A percentile compares a stretch with the other conserved stretches of the same genome.
phyloP scores from a whole-genome alignment of 768 basidiomycete species.

The Leccinum aurantiacum region DNA sequence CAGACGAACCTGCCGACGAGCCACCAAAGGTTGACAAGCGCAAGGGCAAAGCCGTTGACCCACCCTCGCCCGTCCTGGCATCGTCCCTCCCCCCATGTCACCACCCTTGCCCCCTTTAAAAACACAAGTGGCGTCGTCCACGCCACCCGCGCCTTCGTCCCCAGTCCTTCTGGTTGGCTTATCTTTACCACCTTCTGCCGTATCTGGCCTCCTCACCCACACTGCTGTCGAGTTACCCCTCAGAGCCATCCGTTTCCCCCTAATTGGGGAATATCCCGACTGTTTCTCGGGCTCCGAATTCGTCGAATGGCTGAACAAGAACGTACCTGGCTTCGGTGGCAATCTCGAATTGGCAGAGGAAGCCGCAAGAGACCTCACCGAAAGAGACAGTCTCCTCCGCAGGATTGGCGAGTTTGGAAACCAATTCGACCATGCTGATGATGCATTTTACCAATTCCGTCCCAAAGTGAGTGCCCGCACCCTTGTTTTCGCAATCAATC shows the following conservation, averaged over 20 bases:
- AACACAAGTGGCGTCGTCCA: slow-evolving; percentile 36
- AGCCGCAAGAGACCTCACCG: slow-evolving; percentile 53
- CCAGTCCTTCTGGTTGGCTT: slow-evolving; percentile 78
- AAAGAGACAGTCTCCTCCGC: slow-evolving; percentile 57
- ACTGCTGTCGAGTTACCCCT: slow-evolving; percentile 74
- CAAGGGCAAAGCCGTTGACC: slow-evolving; percentile 65
- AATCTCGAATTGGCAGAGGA: slow-evolving; percentile 79
- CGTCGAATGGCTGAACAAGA: slow-evolving; percentile 76
- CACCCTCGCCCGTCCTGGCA: slow-evolving; percentile 30
- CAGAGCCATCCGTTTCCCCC: slow-evolving; percentile 59
- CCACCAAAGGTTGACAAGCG: slow-evolving; percentile 76
- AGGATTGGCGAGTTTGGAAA: slow-evolving; percentile 29
- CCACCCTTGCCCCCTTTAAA: slow-evolving; percentile 52
- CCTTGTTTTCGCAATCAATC: slow-evolving; percentile 24
- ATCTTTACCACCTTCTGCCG: slow-evolving; percentile 57
- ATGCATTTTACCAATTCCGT: slow-evolving; percentile 50
- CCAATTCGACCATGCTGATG: slow-evolving; percentile 3
- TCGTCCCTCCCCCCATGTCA: slow-evolving; percentile 62
- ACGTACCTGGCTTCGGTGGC: slow-evolving; percentile 76
- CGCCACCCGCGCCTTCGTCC: slow-evolving; percentile 42
- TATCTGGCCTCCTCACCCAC: slow-evolving; percentile 68
- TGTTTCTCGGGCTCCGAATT: slow-evolving; percentile 58
- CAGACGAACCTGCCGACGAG: slow-evolving; percentile 30
- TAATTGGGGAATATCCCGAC: slow-evolving; percentile 69
- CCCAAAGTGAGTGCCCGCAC: slow-evolving; percentile 54